These are phyloP conservation scores for Austropuccinia psidii DNA, from an alignment of 1,284 basidiomycete genomes.

Conservation along the genomic window DNA sequence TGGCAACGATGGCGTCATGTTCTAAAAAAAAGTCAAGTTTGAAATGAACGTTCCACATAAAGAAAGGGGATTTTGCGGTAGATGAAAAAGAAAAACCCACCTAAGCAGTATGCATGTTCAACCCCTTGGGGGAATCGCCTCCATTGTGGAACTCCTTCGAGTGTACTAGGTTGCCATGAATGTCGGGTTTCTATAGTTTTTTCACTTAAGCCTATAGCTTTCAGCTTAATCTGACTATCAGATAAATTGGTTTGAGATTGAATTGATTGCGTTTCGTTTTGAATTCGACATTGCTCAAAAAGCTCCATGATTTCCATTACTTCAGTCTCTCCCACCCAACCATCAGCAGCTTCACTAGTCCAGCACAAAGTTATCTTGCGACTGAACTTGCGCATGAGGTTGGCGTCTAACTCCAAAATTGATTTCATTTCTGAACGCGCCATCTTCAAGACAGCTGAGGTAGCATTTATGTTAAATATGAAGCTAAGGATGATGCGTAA, in stretches of 20 bases:
- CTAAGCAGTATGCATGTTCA: conserved; percentile 29
- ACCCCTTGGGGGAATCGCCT: background rate
- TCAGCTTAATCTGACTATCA: too few species aligned
- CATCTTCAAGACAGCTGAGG: conserved; percentile 10
- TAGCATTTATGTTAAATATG: conserved; percentile 18
- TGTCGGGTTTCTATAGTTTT: too few species aligned
- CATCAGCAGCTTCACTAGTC: conserved; percentile 4
- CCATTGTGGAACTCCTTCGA: background rate
- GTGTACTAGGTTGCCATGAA: background rate
- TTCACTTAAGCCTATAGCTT: too few species aligned
- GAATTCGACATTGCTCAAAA: too few species aligned
- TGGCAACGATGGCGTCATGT: background rate
- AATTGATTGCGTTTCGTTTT: too few species aligned
- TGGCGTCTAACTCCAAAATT: background rate
- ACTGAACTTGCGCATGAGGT: background rate
- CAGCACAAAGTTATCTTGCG: conserved; percentile 11
- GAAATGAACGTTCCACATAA: background rate
- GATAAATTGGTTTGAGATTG: too few species aligned
- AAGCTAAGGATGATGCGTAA: conserved; percentile 10
- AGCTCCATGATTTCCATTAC: conserved; percentile 2
- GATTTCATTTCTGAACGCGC: conserved; percentile 27
- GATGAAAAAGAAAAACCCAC: conserved; percentile 11
- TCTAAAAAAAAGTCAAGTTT: conserved; percentile 2
- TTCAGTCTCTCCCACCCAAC: conserved; percentile 27
- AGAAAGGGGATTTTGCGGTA: too few species aligned